A percentile compares a stretch with the other conserved stretches of the same genome.
Conservation (phyloP, 495 filamentous ascomycete species). For the Durotheca rogersii region DNA sequence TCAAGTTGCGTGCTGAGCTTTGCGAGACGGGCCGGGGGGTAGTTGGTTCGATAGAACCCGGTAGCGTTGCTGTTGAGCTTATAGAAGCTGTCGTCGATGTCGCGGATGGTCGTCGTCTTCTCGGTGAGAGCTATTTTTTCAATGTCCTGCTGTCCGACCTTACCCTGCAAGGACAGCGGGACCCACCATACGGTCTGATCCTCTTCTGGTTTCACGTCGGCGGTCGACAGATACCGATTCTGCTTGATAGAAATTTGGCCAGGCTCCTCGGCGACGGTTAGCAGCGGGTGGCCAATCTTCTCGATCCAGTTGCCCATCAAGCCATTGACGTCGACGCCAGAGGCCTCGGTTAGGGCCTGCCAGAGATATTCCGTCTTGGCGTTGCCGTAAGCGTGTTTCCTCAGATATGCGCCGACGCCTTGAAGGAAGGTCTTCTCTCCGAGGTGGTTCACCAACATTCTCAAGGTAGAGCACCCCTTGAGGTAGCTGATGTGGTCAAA, state of each 20-base stretch:
- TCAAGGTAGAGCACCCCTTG: constrained; percentile 92
- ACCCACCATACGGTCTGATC: constrained; percentile 96
- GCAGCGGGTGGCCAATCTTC: constrained; percentile 88
- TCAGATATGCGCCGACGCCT: constrained; percentile 85
- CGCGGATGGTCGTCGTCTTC: constrained; percentile 71
- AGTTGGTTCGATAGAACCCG: constrained; percentile 93
- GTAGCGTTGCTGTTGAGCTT: constrained; percentile 86
- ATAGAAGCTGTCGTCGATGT: constrained; percentile 79
- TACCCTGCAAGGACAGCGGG: constrained; percentile 73
- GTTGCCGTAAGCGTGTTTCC: constrained; percentile 86
- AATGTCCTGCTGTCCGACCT: constrained; percentile 51
- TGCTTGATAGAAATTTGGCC: constrained; percentile 80
- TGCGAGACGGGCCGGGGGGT: constrained; percentile 73
- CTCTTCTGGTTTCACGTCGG: constrained; percentile 80
- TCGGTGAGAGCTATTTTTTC: constrained; percentile 63
- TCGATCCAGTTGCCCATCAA: constrained; percentile 95
- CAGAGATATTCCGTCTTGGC: constrained; percentile 92
- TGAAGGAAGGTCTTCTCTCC: constrained; percentile 81
- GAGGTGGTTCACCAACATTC: constrained; percentile 88
- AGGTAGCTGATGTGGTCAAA: constrained; percentile 95
- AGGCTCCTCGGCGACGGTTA: constrained; percentile 80
- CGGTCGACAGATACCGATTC: constrained; percentile 82
- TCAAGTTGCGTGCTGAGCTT: constrained; percentile 74
- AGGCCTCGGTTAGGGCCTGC: constrained; percentile 84
- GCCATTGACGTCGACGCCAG: constrained; percentile 78